Evolutionary conservation across 2,329 filamentous ascomycete genomes (phyloP), one percentile per base, ranked within the genome.

Genomic region (Canariomyces notabilis): DNA sequence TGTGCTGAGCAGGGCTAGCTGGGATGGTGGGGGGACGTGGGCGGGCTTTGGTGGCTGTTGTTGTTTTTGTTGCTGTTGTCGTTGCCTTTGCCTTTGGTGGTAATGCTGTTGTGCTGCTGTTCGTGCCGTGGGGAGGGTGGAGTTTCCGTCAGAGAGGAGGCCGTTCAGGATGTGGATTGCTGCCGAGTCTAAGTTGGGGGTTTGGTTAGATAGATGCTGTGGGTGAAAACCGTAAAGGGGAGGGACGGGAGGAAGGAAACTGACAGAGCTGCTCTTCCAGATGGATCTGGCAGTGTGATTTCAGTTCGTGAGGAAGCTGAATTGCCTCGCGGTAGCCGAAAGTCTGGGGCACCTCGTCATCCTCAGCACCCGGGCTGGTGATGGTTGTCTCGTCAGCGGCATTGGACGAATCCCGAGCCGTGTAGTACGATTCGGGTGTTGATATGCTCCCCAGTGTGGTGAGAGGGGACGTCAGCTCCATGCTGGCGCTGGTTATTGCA

Each of bases 1-100:
- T 2, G 88, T 93, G 35, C 76, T 80, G n/a, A 89, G 76, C 7
- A 96, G 72, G 6, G 87, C 83, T 19, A 97, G 72, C 54, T 91
- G 83, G 46, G 80, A 77, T 0, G 85, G 75, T 2, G 85, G 79
- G 1, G 91, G 87, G 15, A 89, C 67, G 48, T 77, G 77, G 9
- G 78, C 77, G 1, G 79, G 71, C 23, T 66, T 67, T 1, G 26
- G 26, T 29, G 26, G 26, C 14, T 29, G 4, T 29, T 29, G 26
- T 29, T 29, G 4, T 9, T 29, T 8, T 9, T 29, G 4, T 29
- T 21, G 38, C 21, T 18, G 20, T 32, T 44, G 44, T 19, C 20
- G 33, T 15, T 21, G 35, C 4, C n/a, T 21, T 16, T 32, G 22
- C 20, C 37, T n/a, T 7, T 21, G 26, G 33, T 29, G 6, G 16